phyloP scores from a whole-genome alignment of 108 stramenopile genomes.

The Nitzschia sp. region DNA sequence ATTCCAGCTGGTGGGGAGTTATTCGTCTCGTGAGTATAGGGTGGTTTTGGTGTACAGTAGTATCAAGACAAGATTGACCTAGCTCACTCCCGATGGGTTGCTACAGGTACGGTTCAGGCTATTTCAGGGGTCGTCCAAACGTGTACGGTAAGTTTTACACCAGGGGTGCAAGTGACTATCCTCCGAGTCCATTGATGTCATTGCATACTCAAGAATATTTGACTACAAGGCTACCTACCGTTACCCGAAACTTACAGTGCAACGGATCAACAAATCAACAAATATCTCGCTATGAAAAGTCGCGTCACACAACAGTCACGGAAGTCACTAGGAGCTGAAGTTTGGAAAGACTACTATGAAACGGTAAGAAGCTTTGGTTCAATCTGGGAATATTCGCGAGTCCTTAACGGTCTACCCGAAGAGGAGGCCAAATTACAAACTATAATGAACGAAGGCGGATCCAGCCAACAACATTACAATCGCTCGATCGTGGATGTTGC shows the following conservation, averaged over 20 bases:
- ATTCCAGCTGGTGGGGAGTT: slow-evolving; percentile 62
- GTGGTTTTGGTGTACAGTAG: not conserved
- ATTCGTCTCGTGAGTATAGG: slow-evolving; percentile 27
- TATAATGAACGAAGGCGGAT: slow-evolving; percentile 30
- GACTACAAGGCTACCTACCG: slow-evolving; percentile 25
- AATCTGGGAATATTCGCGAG: slow-evolving; percentile 21
- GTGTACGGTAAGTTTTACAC: slow-evolving; percentile 15
- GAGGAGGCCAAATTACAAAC: not conserved
- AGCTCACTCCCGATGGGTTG: too few species aligned
- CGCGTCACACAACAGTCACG: not conserved
- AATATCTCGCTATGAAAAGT: slow-evolving; percentile 4
- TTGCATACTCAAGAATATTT: too few species aligned
- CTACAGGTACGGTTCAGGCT: slow-evolving; percentile 28
- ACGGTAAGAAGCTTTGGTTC: slow-evolving; percentile 3
- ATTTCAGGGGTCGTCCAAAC: slow-evolving; percentile 20
- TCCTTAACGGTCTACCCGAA: slow-evolving; percentile 41
- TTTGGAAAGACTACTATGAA: slow-evolving; percentile 29
- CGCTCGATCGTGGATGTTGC: slow-evolving; percentile 37
- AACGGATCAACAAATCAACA: slow-evolving; percentile 14
- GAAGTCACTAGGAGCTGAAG: not conserved
- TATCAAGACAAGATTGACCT: too few species aligned
- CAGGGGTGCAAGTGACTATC: too few species aligned
- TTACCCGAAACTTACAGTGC: slow-evolving; percentile 17
- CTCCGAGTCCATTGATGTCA: too few species aligned
- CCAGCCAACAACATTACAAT: slow-evolving; percentile 23